Evolutionary conservation across 2,329 filamentous ascomycete species (phyloP).

Genomic region (Paecilomyces fulvus): DNA sequence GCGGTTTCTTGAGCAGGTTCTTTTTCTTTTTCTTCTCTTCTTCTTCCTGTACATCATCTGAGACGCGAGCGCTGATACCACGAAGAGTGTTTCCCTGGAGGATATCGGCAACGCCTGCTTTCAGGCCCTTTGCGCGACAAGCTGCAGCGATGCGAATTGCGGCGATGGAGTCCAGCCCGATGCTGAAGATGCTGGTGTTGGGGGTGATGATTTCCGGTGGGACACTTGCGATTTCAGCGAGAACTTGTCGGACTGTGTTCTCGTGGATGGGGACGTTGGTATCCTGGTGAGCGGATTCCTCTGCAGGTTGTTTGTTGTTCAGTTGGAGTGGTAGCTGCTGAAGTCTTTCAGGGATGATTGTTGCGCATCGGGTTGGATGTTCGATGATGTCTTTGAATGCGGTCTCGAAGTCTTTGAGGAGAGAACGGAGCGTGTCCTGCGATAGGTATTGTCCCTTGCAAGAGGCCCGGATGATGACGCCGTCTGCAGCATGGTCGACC

Average conservation of each 20-base stretch:
- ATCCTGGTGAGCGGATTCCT: slow-evolving; percentile 1
- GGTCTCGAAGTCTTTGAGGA: slow-evolving; percentile 11
- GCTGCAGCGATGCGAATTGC: slow-evolving; percentile 22
- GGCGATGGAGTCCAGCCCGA: slow-evolving; percentile 24
- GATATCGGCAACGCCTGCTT: slow-evolving; percentile 21
- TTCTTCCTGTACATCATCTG: background rate
- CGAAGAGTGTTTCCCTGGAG: slow-evolving; percentile 22
- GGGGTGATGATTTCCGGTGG: slow-evolving; percentile 13
- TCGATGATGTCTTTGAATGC: slow-evolving; percentile 20
- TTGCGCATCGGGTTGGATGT: slow-evolving; percentile 15
- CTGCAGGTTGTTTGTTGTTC: background rate
- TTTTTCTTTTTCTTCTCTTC: slow-evolving; percentile 1
- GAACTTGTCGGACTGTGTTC: slow-evolving; percentile 11
- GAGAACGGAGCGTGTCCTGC: slow-evolving; percentile 10
- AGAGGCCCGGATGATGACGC: slow-evolving; percentile 12
- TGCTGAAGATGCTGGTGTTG: slow-evolving; percentile 20
- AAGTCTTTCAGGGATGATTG: slow-evolving; percentile 14
- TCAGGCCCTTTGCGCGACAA: slow-evolving; percentile 18
- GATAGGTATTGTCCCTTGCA: slow-evolving; percentile 16
- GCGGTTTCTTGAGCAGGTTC: slow-evolving; percentile 1
- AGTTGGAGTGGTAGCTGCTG: slow-evolving; percentile 14
- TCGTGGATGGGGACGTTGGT: slow-evolving; percentile 9
- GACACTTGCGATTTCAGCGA: slow-evolving; percentile 15
- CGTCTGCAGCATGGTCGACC: slow-evolving; percentile 16
- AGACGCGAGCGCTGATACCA: slow-evolving; percentile 18